Conservation (phyloP, 495 filamentous ascomycete species). For the Xylaria palmicola region DNA sequence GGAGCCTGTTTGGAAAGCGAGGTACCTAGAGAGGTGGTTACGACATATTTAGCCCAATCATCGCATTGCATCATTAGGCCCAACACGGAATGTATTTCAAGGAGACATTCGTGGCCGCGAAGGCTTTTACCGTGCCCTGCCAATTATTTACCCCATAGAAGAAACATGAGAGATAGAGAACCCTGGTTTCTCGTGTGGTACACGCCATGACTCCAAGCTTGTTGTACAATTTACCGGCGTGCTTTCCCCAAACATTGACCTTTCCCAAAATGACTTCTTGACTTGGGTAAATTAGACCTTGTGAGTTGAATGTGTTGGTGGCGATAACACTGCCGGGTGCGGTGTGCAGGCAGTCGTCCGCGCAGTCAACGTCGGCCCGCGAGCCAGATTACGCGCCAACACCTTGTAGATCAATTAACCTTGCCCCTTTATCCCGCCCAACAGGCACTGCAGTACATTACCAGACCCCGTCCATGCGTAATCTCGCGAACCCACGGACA, state of each 20-base stretch:
- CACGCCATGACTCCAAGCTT: not conserved
- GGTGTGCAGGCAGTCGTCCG: no score
- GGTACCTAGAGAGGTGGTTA: not conserved
- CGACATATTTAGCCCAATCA: not conserved
- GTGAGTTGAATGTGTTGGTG: no score
- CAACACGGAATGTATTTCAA: not conserved
- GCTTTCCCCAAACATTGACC: not conserved
- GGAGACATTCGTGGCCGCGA: not conserved
- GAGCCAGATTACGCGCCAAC: no score
- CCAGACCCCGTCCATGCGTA: no score
- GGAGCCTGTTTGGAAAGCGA: constrained; percentile 2
- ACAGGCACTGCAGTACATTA: no score
- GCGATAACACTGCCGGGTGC: no score
- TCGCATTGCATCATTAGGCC: not conserved
- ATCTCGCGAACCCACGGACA: no score
- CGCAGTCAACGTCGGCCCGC: no score
- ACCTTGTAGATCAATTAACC: no score
- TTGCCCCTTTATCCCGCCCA: no score
- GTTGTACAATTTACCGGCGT: constrained; percentile 8
- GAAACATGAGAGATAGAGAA: not conserved
- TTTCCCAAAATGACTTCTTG: not conserved
- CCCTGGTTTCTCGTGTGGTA: not conserved
- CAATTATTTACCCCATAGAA: not conserved
- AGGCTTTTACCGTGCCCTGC: not conserved
- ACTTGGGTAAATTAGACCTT: no score